Evolutionary conservation across 495 filamentous ascomycete species (phyloP).

Genomic region (Lichenothelia convexa): DNA sequence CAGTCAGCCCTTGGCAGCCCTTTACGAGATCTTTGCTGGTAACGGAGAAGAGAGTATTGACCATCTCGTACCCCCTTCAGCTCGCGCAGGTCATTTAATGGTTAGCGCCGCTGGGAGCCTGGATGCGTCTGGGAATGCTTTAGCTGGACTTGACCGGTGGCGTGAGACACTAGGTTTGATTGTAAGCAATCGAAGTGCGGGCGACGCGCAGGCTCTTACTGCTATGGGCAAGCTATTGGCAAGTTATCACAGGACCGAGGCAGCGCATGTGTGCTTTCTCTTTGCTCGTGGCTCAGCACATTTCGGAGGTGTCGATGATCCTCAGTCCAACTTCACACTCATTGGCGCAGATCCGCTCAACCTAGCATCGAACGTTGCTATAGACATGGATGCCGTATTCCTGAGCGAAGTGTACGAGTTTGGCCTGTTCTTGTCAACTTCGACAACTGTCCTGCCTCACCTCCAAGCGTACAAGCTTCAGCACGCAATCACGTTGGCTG

Average conservation of each 20-base stretch:
- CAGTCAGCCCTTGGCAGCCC: slow-evolving; percentile 66
- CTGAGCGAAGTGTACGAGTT: slow-evolving; percentile 91
- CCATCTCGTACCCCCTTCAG: slow-evolving; percentile 87
- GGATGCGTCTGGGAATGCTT: slow-evolving; percentile 47
- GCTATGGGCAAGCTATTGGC: slow-evolving; percentile 71
- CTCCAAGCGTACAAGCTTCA: slow-evolving; percentile 76
- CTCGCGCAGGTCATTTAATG: slow-evolving; percentile 80
- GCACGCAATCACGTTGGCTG: slow-evolving; percentile 66
- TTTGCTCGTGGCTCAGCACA: slow-evolving; percentile 35
- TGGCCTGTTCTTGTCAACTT: slow-evolving; percentile 37
- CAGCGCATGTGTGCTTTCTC: slow-evolving; percentile 77
- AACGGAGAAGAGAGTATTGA: slow-evolving; percentile 91
- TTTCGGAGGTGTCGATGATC: slow-evolving; percentile 73
- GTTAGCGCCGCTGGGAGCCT: slow-evolving; percentile 47
- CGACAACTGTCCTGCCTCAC: slow-evolving; percentile 43
- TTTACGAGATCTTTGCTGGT: slow-evolving; percentile 86
- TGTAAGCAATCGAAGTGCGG: slow-evolving; percentile 65
- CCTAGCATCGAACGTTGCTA: slow-evolving; percentile 44
- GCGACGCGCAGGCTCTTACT: slow-evolving; percentile 57
- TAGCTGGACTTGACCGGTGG: slow-evolving; percentile 84
- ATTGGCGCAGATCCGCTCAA: slow-evolving; percentile 64
- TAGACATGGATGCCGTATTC: slow-evolving; percentile 66
- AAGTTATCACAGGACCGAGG: slow-evolving; percentile 73
- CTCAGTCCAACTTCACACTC: slow-evolving; percentile 56
- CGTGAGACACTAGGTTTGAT: slow-evolving; percentile 73